Base-by-base conservation (phyloP, 2,329 filamentous ascomycete genomes). In the Kalaharituber pfeilii region DNA sequence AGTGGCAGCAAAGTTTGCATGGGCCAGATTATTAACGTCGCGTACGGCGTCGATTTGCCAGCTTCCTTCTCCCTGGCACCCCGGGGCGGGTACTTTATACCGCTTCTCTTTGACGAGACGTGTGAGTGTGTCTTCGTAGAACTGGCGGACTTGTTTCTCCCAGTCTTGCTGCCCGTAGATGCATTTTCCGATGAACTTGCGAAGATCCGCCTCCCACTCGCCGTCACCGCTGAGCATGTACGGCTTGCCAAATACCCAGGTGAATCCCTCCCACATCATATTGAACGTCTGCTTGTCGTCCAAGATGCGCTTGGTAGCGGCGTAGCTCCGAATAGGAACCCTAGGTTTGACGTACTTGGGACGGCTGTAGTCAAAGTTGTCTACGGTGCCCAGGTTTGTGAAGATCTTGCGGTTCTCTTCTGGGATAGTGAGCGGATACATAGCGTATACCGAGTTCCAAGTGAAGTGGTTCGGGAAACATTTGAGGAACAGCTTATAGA, bases 381-480 rank as follows among this genome's bases (percentile, higher is more conserved):
- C 70, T 45, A 74, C 81, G 45, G 82, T 78, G 53, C 77, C 76
- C 4, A 91, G 72, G 49, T 78, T 72, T 44, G 75, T 78, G 59
- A 87, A 73, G 58, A 88, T 87, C 76, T 75, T 78, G 55, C 74
- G 69, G 67, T 86, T 91, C 65, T 88, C 84, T 0, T 72, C 70
- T 0, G 86, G 85, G 1, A 82, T 79, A 2, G 77, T 79, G 63
- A 81, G 75, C 45, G 80, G 84, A 64, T 82, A 87, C 65, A 88
- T 84, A 0, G 83, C 85, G 59, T 89, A 93, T 53, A 88, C 79
- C 0, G 82, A 87, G 69, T 91, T 81, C 20, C 73, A 69, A 65
- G 77, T 78, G 73, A 88, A 89, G 69, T 86, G 82, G 60, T 83
- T 75, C 0, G 86, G 86, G 72, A 93, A 86, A 0, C 84, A 83